These are phyloP conservation scores for Herpetomonas tarakana DNA, from an alignment of 208 protist genomes.

Conservation along the genomic window DNA sequence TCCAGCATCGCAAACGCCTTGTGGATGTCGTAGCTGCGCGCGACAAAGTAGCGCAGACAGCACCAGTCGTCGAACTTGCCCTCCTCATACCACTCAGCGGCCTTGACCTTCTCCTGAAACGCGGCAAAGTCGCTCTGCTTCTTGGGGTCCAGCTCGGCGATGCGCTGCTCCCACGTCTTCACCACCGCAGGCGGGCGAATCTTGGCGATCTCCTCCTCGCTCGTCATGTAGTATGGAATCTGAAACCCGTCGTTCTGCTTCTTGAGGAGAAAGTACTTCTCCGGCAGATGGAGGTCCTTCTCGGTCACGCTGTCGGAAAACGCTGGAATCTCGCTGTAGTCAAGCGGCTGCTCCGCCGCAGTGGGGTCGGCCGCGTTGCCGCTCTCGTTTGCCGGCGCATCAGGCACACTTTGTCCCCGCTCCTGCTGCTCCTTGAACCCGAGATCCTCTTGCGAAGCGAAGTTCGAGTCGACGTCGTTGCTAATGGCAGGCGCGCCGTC, in stretches of 20 bases:
- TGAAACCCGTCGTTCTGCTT: constrained; percentile 77
- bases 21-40: constrained; percentile 58
- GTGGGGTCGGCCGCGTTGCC: no score
- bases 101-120: constrained; percentile 40
- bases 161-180: constrained; percentile 71
- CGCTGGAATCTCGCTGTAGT: neutral
- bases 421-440: no score
- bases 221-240: constrained; percentile 73
- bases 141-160: constrained; percentile 39
- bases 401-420: neutral
- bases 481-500: no score
- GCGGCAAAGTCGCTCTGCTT: constrained; percentile 28
- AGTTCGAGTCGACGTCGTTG: no score
- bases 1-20: constrained; percentile 73
- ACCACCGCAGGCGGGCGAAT: constrained; percentile 72
- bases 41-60: constrained; percentile 65
- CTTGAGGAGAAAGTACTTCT: constrained; percentile 64
- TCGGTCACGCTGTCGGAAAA: constrained; percentile 7
- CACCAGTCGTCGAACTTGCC: constrained; percentile 57
- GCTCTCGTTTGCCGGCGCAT: no score
- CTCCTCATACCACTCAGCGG: constrained; percentile 54
- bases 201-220: constrained; percentile 42
- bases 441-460: no score
- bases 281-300: constrained; percentile 29
- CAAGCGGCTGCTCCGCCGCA: neutral